Evolutionary conservation across 2,329 filamentous ascomycete species (phyloP), one percentile per base, ranked within the genome.

Genomic region (Beauveria asiatica): DNA sequence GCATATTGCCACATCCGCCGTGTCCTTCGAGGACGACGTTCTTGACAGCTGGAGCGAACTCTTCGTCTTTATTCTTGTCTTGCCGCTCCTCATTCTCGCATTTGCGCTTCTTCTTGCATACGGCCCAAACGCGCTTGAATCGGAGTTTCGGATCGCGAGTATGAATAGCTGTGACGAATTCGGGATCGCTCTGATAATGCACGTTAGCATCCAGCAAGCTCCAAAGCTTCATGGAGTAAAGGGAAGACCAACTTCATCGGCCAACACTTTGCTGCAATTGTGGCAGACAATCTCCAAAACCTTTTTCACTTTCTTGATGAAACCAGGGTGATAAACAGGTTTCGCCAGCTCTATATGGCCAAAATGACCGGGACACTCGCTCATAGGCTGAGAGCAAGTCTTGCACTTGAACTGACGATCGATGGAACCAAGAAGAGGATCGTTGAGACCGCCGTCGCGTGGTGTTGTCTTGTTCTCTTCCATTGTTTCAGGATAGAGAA

Each of bases 281-380:
- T 96, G 92, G 83, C 95, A 99, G 75, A 99, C 92, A 68, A 92
- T 94, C 83, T 99, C 95, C 75, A 99, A 81, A 69, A 99, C 85
- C 82, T 97, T 99, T 83, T 99, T 99, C 77, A 96, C 92, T 80
- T 97, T 97, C 75, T 90, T 95, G 78, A 99, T 89, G 77, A 97
- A 99, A 70, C 94, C 94, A 80, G 81, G 78, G 69, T 99, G 94
- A 75, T 89, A 99, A 68, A 99, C 94, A 60, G 95, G 94, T 72
- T 91, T 92, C 46, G 94, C 92, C 67, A 99, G 83, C 77, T 99
- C 95, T 69, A 99, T 99, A 76, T 99, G 95, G 65, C 94, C 94
- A 73, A 99, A 99, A 74, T 99, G 94, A 62, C 94, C 94, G 62
- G 94, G 93, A 74, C 94, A 99, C 73, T 96, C 91, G 65, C 89